A percentile compares a stretch with the other conserved stretches of the same genome.
phyloP scores from a whole-genome alignment of 2,329 filamentous ascomycete genomes.

The Emergomyces africanus region DNA sequence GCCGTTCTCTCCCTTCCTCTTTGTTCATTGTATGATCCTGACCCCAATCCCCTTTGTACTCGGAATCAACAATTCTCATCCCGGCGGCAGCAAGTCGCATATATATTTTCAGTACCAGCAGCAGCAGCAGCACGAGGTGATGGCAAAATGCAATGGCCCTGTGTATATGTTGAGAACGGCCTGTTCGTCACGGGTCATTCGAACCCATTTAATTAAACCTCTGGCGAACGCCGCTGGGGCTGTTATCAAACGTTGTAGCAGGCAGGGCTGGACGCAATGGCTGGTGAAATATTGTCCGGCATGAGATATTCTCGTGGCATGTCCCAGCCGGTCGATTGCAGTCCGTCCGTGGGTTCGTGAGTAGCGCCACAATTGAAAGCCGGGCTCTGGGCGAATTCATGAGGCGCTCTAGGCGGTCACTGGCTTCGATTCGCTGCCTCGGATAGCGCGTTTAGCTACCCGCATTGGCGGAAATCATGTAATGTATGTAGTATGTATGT shows the following conservation, averaged over 20 bases:
- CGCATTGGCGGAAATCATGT: no score
- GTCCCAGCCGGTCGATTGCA: no score
- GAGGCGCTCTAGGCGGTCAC: no score
- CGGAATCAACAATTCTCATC: not conserved
- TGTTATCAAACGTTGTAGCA: no score
- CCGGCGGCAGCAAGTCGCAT: not conserved
- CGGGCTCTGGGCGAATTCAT: no score
- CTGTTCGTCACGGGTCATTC: not conserved
- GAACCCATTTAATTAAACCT: not conserved
- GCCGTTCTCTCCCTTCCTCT: not conserved
- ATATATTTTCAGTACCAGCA: not conserved
- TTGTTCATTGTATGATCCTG: not conserved
- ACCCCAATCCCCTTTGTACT: not conserved
- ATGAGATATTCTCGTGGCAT: not conserved
- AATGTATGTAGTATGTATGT: no score
- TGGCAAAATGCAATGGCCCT: not conserved
- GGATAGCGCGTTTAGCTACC: no score
- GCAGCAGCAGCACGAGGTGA: not conserved
- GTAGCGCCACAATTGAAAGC: no score
- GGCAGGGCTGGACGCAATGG: no score
- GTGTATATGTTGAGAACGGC: not conserved
- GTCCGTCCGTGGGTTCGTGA: no score
- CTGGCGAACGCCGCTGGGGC: not conserved
- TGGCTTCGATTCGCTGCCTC: no score
- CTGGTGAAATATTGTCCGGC: no score